Base-by-base conservation (phyloP, 371 early-diverging fungal species). In the Ordospora colligata region DNA sequence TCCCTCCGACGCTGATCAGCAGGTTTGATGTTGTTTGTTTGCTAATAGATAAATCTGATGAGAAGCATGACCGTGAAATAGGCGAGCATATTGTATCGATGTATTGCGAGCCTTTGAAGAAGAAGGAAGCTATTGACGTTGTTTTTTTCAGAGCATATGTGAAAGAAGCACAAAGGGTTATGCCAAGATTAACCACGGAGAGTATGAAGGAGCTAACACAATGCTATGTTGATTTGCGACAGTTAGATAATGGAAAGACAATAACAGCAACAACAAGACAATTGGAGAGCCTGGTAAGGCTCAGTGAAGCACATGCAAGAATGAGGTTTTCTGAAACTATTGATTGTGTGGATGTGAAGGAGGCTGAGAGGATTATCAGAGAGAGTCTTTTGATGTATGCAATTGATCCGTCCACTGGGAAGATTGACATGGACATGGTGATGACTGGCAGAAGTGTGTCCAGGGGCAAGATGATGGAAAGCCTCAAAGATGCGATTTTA, bases 191-290 rank as follows among this genome's bases (percentile, higher is more conserved):
- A 40, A 87, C 89, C 2, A 78, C 75, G n/a, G 86, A 86, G 53
- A 85, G 79, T 46, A 89, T 89, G n/a, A 85, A 87, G 2, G 85
- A 85, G 19, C 85, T 99, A 49, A 89, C 89, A 0, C 86, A 90
- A 51, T 85, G 84, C 49, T 99, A 97, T 83, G 89, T 93, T 9
- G 89, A 91, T 37, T 86, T 97, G 76, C 88, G 99, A 9, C 87
- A 89, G 72, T 85, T 91, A 67, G 94, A 78, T 80, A 87, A 76
- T 53, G 89, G 88, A 21, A 90, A 90, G 65, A 90, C 90, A 25
- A 88, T 96, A 37, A 91, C 93, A 14, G 95, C 95, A 0, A 99
- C 99, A 0, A 96, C 97, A 1, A 88, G 98, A 69, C 98, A 98
- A 85, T 87, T 99, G 40, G 99, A 99, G 87, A 91, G 92, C 22